Percentiles rank a stretch among this genome's conserved stretches.
These are phyloP conservation scores for Panaeolus cyanescens DNA, from an alignment of 768 basidiomycete species.

Conservation along the genomic window DNA sequence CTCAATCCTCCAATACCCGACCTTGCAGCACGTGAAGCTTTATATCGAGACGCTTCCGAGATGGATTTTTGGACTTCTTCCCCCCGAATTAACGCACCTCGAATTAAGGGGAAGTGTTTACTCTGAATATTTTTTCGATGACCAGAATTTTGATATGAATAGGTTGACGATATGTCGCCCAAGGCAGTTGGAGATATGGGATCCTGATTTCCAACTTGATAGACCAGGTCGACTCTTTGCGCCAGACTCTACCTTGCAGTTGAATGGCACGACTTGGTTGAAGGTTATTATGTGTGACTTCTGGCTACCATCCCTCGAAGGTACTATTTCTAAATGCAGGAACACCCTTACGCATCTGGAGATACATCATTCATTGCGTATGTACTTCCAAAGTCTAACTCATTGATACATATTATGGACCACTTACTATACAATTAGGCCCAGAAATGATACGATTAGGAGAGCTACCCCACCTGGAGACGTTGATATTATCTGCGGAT, in stretches of 20 bases:
- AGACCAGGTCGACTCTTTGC: background rate
- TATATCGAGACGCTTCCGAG: background rate
- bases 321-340: background rate
- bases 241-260: background rate
- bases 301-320: background rate
- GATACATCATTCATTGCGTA: background rate
- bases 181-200: background rate
- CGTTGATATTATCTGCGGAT: background rate
- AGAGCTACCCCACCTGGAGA: background rate
- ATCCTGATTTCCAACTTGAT: background rate
- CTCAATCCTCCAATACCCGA: background rate
- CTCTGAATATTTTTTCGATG: too few relatives aligned
- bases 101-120: background rate
- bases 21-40: background rate
- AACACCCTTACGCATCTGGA: background rate
- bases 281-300: background rate
- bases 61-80: background rate
- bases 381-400: background rate
- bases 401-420: background rate
- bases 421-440: background rate
- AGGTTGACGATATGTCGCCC: background rate
- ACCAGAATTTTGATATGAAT: background rate
- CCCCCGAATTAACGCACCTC: background rate
- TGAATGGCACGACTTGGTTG: background rate
- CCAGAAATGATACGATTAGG: background rate